Percentiles rank a stretch among this genome's conserved stretches.
These are phyloP conservation scores for Yarrowia yakushimensis DNA, from an alignment of 805 yeast species.

Conservation along the genomic window DNA sequence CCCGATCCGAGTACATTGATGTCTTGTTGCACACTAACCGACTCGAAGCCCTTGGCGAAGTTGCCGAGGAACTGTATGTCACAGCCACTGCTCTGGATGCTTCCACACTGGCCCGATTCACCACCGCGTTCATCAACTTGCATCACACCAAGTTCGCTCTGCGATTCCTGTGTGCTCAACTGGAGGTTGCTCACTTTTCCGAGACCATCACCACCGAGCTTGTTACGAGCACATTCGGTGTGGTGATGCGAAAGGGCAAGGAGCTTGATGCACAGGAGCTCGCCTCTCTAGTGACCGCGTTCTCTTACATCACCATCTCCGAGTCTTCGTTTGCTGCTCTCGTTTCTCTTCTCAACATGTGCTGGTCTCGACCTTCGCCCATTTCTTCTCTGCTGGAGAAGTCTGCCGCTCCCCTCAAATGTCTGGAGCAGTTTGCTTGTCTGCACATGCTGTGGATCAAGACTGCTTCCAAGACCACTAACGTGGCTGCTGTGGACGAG, in stretches of 20 bases:
- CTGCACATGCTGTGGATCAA: slow-evolving; percentile 20
- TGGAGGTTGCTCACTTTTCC: neutral
- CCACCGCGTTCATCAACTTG: neutral
- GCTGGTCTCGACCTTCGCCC: neutral
- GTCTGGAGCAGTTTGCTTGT: slow-evolving; percentile 12
- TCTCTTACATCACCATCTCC: neutral
- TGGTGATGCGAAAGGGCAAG: neutral
- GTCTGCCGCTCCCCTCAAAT: neutral
- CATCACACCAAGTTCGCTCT: slow-evolving; percentile 10
- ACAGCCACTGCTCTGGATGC: slow-evolving; percentile 8
- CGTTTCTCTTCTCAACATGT: neutral
- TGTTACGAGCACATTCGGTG: neutral
- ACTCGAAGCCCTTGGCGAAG: neutral
- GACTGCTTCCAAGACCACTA: slow-evolving; percentile 17
- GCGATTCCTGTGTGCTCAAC: slow-evolving; percentile 5
- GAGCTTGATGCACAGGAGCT: slow-evolving; percentile 7
- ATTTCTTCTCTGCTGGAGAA: neutral
- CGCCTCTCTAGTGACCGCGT: neutral
- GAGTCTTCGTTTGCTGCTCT: neutral
- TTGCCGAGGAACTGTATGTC: slow-evolving; percentile 15
- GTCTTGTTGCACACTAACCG: neutral
- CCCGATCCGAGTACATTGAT: neutral
- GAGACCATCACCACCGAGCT: neutral
- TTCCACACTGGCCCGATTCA: neutral
- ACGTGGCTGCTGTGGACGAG: slow-evolving; percentile 15